Percentiles rank a stretch among this genome's conserved stretches.
These are phyloP conservation scores for Amniculicola lignicola DNA, from an alignment of 495 filamentous ascomycete genomes.

Conservation along the genomic window DNA sequence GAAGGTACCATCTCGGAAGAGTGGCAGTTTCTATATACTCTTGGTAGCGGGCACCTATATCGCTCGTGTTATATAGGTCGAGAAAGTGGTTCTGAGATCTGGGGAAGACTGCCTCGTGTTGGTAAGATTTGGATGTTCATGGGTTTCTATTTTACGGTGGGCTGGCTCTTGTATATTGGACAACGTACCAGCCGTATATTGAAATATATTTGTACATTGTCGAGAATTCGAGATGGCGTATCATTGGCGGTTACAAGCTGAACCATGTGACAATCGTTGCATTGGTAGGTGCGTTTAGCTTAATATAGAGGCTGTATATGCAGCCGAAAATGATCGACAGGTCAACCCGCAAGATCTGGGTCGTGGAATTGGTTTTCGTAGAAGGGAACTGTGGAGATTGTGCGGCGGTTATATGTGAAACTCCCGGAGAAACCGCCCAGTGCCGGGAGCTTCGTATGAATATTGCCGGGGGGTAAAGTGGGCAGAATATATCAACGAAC, in stretches of 20 bases:
- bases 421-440: slow-evolving; percentile 5
- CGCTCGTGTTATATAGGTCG: neutral
- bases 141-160: neutral
- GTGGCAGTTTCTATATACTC: neutral
- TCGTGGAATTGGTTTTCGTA: neutral
- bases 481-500: no score
- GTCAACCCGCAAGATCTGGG: slow-evolving; percentile 6
- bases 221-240: neutral
- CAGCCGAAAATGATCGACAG: slow-evolving; percentile 5
- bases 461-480: slow-evolving; percentile 18
- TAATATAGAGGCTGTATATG: slow-evolving; percentile 16
- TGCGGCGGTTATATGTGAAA: slow-evolving; percentile 19
- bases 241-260: neutral
- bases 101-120: slow-evolving; percentile 3
- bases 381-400: neutral
- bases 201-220: slow-evolving; percentile 7
- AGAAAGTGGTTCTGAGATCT: neutral
- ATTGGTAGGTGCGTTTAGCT: slow-evolving; percentile 7
- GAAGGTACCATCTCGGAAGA: neutral
- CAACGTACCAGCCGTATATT: neutral
- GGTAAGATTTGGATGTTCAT: neutral
- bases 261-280: slow-evolving; percentile 7
- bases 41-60: neutral
- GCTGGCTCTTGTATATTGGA: slow-evolving; percentile 6
- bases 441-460: neutral